Evolutionary conservation across 495 filamentous ascomycete species (phyloP).

Genomic region (Penicillium pancosmium): DNA sequence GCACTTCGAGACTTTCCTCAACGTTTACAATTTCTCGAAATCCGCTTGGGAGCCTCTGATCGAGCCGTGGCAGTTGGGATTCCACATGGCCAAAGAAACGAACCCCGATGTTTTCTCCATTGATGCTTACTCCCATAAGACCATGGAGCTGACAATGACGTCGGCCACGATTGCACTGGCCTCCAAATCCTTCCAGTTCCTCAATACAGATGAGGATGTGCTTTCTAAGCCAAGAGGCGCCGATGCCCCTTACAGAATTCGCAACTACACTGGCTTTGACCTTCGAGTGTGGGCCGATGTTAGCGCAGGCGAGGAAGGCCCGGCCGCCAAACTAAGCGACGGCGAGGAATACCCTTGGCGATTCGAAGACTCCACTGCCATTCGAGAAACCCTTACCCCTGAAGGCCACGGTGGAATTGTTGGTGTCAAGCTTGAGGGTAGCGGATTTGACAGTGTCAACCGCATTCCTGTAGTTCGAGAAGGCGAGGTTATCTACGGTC

Average conservation of each 20-base stretch:
- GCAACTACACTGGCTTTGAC: constrained; percentile 94
- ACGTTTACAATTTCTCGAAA: constrained; percentile 98
- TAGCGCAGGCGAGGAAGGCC: constrained; percentile 59
- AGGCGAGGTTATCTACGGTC: constrained; percentile 84
- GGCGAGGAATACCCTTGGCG: constrained; percentile 93
- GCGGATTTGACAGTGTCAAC: constrained; percentile 87
- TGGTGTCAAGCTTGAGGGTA: constrained; percentile 83
- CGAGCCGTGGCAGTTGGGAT: constrained; percentile 93
- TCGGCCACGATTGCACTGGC: constrained; percentile 91
- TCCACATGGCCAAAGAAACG: constrained; percentile 81
- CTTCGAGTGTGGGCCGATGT: constrained; percentile 79
- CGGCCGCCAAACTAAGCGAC: constrained; percentile 80
- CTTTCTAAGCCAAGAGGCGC: constrained; percentile 89
- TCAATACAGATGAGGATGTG: constrained; percentile 87
- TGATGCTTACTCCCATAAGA: constrained; percentile 84
- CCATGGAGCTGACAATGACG: constrained; percentile 87
- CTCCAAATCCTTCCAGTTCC: constrained; percentile 89
- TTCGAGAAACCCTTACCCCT: constrained; percentile 86
- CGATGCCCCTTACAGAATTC: constrained; percentile 90
- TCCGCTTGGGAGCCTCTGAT: constrained; percentile 97
- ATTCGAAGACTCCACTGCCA: constrained; percentile 92
- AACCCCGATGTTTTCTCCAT: constrained; percentile 76
- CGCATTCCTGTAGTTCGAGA: constrained; percentile 91
- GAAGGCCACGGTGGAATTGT: constrained; percentile 79
- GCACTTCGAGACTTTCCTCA: constrained; percentile 87